A percentile compares a stretch with the other conserved stretches of the same genome.
Evolutionary conservation across 352 stramenopile genomes (phyloP).

Genomic region (Pseudoperonospora humuli): DNA sequence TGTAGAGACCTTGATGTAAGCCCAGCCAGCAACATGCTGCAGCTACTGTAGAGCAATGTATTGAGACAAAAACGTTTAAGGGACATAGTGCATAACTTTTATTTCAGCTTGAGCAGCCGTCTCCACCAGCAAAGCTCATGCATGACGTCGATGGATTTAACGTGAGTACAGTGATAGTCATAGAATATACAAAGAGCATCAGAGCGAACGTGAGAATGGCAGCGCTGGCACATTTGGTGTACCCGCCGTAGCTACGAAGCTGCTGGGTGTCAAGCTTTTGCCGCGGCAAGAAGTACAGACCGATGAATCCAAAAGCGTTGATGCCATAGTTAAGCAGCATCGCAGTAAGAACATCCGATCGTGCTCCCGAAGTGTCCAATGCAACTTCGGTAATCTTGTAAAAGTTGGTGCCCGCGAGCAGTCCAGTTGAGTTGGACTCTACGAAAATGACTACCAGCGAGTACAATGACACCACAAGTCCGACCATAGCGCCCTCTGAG

Average conservation of each 20-base stretch:
- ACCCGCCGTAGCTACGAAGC: conserved; percentile 50
- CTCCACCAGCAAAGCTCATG: conserved; percentile 25
- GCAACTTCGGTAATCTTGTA: conserved; percentile 19
- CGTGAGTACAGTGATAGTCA: conserved; percentile 33
- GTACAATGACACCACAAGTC: conserved; percentile 34
- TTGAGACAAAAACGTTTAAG: too few relatives aligned
- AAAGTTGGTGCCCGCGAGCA: conserved; percentile 34
- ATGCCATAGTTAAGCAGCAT: conserved; percentile 38
- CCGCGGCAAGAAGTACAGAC: conserved; percentile 32
- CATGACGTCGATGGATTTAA: conserved; percentile 34
- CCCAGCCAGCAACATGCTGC: too few relatives aligned
- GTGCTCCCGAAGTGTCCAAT: conserved; percentile 12
- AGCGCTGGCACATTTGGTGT: conserved; percentile 41
- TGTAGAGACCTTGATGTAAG: too few relatives aligned
- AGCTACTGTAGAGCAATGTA: too few relatives aligned
- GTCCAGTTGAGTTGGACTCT: conserved; percentile 22
- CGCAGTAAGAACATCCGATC: conserved; percentile 22
- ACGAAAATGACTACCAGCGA: conserved; percentile 34
- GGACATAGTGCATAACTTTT: too few relatives aligned
- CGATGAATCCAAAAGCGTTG: conserved; percentile 28
- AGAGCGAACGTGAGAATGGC: conserved; percentile 28
- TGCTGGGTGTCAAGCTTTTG: conserved; percentile 61
- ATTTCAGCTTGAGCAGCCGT: conserved; percentile 27
- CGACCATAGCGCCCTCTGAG: conserved; percentile 43
- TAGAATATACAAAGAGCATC: conserved; percentile 43